These are phyloP conservation scores for Sarocladiaceae sp. DNA, from an alignment of 2,329 filamentous ascomycete genomes.

Conservation along the genomic window DNA sequence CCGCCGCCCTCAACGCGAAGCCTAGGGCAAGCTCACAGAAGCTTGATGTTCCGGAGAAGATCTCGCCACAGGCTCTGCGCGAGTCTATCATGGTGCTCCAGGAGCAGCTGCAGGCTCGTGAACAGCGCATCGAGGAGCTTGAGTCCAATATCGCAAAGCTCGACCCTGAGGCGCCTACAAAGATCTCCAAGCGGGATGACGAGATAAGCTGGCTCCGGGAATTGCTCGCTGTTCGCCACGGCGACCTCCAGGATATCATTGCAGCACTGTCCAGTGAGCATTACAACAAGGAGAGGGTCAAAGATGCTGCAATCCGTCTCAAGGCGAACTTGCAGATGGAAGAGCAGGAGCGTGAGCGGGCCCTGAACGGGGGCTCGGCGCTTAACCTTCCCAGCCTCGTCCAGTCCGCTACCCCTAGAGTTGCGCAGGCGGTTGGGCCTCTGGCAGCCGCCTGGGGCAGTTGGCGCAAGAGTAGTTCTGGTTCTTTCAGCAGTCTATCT, in stretches of 20 bases:
- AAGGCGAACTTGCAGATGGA: conserved; percentile 97
- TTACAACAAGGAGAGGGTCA: conserved; percentile 73
- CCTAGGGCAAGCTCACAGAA: conserved; percentile 24
- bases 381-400: conserved; percentile 70
- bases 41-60: conserved; percentile 66
- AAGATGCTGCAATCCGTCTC: conserved; percentile 86
- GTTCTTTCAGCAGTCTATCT: conserved; percentile 41
- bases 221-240: conserved; percentile 80
- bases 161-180: conserved; percentile 71
- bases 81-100: conserved; percentile 96
- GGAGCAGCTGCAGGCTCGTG: conserved; percentile 91
- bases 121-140: conserved; percentile 81
- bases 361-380: conserved; percentile 62
- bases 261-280: conserved; percentile 65
- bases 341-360: conserved; percentile 86
- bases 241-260: conserved; percentile 91
- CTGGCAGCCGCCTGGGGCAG: conserved; percentile 91
- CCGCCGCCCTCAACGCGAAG: conserved; percentile 16
- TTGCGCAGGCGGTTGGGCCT: conserved; percentile 73
- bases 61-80: conserved; percentile 87
- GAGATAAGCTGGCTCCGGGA: conserved; percentile 95
- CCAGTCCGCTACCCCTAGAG: conserved; percentile 72
- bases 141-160: conserved; percentile 62
- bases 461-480: conserved; percentile 70
- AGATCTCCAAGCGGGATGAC: conserved; percentile 85